Conservation (phyloP, 805 yeast genomes). For the Starmerella vitae region DNA sequence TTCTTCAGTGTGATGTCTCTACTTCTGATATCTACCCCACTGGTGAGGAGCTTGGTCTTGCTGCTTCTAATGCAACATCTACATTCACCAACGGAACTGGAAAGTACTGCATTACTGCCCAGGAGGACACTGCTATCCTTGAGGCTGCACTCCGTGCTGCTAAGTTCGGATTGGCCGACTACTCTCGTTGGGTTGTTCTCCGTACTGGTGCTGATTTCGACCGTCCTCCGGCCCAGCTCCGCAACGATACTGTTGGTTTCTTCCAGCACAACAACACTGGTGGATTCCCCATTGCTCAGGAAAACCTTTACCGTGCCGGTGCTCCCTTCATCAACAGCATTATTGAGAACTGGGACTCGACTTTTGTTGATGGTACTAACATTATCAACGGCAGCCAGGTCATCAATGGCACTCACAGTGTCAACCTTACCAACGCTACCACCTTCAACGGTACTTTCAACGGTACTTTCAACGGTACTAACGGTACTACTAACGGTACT, state of each 20-base stretch:
- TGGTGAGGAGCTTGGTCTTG: constrained; percentile 39
- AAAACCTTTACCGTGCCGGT: constrained; percentile 42
- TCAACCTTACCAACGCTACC: constrained; percentile 30
- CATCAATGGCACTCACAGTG: constrained; percentile 9
- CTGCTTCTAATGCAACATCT: constrained; percentile 37
- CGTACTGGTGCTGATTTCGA: constrained; percentile 50
- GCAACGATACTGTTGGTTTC: constrained; percentile 35
- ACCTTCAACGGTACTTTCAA: constrained; percentile 1
- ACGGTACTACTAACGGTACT: constrained; percentile 13
- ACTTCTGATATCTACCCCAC: constrained; percentile 50
- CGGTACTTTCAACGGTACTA: constrained; percentile 29
- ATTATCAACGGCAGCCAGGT: constrained; percentile 44
- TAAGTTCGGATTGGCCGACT: constrained; percentile 42
- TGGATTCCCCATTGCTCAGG: constrained; percentile 37
- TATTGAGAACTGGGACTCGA: constrained; percentile 31
- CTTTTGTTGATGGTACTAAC: constrained; percentile 14
- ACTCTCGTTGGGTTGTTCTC: constrained; percentile 42
- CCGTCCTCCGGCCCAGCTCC: constrained; percentile 37
- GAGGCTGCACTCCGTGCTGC: constrained; percentile 46
- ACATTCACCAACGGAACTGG: constrained; percentile 48
- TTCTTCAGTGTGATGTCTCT: constrained; percentile 42
- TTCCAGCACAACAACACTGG: constrained; percentile 40
- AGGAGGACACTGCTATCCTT: constrained; percentile 54
- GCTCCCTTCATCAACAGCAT: constrained; percentile 42
- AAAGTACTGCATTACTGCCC: constrained; percentile 47